Conservation (phyloP, 768 basidiomycete genomes). For the Coprinopsis strossmayeri region DNA sequence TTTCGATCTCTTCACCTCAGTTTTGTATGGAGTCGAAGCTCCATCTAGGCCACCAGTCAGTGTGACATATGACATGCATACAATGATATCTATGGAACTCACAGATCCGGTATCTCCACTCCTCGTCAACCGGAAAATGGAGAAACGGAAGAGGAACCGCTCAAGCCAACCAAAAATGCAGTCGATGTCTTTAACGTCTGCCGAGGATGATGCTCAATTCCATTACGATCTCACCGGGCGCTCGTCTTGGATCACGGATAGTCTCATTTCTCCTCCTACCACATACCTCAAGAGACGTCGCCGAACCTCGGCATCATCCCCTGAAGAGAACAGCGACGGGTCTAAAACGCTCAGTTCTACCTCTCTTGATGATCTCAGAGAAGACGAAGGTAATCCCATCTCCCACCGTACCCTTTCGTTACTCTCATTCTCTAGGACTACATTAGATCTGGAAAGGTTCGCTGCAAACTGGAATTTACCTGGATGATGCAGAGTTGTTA, state of each 20-base stretch:
- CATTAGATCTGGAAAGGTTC: no score
- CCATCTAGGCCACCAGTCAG: not conserved
- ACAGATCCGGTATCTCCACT: not conserved
- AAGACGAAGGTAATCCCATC: no score
- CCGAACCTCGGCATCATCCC: not conserved
- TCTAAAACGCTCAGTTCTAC: no score
- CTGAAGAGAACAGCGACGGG: not conserved
- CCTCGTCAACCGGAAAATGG: not conserved
- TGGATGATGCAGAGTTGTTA: constrained; percentile 13
- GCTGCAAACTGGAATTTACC: no score
- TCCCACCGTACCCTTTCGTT: no score
- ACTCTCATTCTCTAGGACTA: no score
- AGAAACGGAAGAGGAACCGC: not conserved
- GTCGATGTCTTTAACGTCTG: constrained; percentile 9
- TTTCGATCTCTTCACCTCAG: not conserved
- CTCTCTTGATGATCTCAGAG: no score
- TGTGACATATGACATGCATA: not conserved
- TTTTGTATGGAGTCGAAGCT: not conserved
- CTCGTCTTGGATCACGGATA: constrained; percentile 34
- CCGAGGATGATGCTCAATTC: not conserved
- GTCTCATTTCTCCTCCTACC: constrained; percentile 37
- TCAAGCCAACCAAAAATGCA: not conserved
- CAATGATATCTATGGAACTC: not conserved
- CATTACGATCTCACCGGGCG: not conserved
- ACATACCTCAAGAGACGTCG: constrained; percentile 15